Percentiles rank a stretch among this genome's conserved stretches.
These are phyloP conservation scores for Aphanocladium album DNA, from an alignment of 2,329 filamentous ascomycete species.

Conservation along the genomic window DNA sequence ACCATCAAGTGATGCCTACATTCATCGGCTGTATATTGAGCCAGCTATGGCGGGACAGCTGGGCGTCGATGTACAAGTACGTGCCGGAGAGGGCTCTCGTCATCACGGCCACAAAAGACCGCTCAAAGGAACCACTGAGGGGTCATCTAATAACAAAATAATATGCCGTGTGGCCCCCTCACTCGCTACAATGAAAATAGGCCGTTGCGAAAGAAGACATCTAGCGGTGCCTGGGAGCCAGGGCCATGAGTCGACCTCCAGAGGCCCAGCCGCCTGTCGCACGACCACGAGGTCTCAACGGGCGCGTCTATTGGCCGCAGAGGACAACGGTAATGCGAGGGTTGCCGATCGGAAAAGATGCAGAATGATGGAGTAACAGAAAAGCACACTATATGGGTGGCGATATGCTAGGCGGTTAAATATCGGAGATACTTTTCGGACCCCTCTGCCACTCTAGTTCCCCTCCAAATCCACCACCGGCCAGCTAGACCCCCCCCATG, in stretches of 20 bases:
- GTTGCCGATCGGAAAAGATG: background rate
- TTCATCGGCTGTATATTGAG: background rate
- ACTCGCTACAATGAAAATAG: background rate
- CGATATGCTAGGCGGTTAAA: slow-evolving; percentile 8
- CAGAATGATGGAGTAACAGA: background rate
- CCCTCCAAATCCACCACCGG: background rate
- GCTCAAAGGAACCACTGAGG: background rate
- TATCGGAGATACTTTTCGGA: background rate
- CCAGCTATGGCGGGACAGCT: background rate
- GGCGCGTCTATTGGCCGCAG: slow-evolving; percentile 12
- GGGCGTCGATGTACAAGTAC: background rate
- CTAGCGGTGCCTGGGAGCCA: background rate
- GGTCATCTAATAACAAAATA: background rate
- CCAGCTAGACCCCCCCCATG: slow-evolving; percentile 1
- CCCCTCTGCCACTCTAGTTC: background rate
- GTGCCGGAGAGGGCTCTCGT: background rate
- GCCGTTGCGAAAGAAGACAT: background rate
- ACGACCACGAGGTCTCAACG: slow-evolving; percentile 12
- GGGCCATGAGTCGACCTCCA: background rate
- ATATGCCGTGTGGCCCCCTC: background rate
- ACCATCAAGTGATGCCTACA: background rate
- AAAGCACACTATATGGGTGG: background rate
- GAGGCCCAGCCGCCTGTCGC: slow-evolving; percentile 4
- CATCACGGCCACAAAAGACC: background rate
- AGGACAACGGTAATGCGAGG: background rate